Evolutionary conservation across 2,329 filamentous ascomycete species (phyloP).

Genomic region (Trichoderma harzianum): DNA sequence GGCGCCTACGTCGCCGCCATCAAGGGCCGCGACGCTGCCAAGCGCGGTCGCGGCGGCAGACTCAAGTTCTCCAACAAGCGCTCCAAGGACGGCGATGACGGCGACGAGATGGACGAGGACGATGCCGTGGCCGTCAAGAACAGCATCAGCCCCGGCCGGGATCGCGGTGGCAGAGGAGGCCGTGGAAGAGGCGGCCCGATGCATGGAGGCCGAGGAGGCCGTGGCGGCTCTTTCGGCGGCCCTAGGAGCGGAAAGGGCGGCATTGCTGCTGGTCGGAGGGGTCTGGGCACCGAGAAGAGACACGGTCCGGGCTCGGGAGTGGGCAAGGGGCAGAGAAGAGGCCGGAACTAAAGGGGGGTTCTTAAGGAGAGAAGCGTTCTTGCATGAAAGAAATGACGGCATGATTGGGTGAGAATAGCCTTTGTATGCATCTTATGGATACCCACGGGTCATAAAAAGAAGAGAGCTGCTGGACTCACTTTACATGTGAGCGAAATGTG

Average conservation of each 20-base stretch:
- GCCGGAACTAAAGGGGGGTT: conserved; percentile 28
- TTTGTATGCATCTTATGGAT: conserved; percentile 13
- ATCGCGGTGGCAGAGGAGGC: conserved; percentile 32
- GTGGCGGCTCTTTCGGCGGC: conserved; percentile 38
- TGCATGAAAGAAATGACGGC: background rate
- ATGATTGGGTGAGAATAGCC: background rate
- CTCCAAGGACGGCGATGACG: conserved; percentile 45
- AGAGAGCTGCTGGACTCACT: background rate
- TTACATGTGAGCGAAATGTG: background rate
- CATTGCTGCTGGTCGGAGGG: conserved; percentile 45
- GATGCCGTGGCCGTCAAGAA: conserved; percentile 53
- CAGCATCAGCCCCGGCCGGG: conserved; percentile 40
- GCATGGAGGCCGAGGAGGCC: conserved; percentile 34
- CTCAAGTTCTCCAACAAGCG: conserved; percentile 69
- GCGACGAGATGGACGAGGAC: conserved; percentile 52
- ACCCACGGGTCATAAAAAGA: conserved; percentile 13
- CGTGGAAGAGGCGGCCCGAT: conserved; percentile 30
- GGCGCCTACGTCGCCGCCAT: conserved; percentile 68
- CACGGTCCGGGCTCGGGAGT: conserved; percentile 39
- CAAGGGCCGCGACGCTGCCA: conserved; percentile 62
- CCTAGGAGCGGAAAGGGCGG: conserved; percentile 46
- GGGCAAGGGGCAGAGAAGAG: conserved; percentile 38
- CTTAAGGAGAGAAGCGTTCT: background rate
- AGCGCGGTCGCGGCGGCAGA: conserved; percentile 62
- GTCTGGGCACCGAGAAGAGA: conserved; percentile 50